Base-by-base conservation (phyloP, 1,284 basidiomycete species). In the Austropuccinia psidii region DNA sequence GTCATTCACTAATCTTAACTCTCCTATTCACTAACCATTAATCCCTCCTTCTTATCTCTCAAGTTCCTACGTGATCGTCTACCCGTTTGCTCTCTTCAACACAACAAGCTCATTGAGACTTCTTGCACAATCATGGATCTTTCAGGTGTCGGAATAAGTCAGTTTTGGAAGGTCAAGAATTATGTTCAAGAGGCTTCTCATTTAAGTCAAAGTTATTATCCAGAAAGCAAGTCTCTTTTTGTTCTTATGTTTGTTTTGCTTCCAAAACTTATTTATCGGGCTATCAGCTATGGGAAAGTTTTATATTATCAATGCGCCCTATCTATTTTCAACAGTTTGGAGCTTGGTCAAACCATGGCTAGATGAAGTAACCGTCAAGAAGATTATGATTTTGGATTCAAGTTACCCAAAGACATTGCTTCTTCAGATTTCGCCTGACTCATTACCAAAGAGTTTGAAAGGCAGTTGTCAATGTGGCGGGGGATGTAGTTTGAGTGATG, bases 121-220 rank as follows among this genome's bases (percentile, higher is more conserved):
- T 91, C 88, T 74, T 98, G 94, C 87, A 98, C 95, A 74, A 95
- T 98, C 84, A 87, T 98, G 83, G 95, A 98, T 81, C 86, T 98
- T 75, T 82, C 88, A 75, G 86, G 87, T 80, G 93, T 96, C 70
- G 88, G 89, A 33, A 81, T 98, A 77, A 83, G 86, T 75, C 88
- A 87, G 80, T 98, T 97, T 81, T 93, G 89, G 83, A 87, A 87
- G 80, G 94, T 96, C 82, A 94, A 93, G 83, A 88, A 90, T 82
- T 97, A 95, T 83, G 89, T 98, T 55, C 86, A 85, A 76, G 83
- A 87, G 45, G 91, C 93, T 0, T 85, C 89, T 3, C 82, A 83
- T 54, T 90, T 98, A 81, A 91, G 91, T 7, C 94, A 98, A 83
- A 87, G 95, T 83, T 85, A 90, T 78, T 96, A 83, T 67, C 80